phyloP scores from a whole-genome alignment of 2,329 filamentous ascomycete genomes.

The Calonectria pseudoreteaudii region DNA sequence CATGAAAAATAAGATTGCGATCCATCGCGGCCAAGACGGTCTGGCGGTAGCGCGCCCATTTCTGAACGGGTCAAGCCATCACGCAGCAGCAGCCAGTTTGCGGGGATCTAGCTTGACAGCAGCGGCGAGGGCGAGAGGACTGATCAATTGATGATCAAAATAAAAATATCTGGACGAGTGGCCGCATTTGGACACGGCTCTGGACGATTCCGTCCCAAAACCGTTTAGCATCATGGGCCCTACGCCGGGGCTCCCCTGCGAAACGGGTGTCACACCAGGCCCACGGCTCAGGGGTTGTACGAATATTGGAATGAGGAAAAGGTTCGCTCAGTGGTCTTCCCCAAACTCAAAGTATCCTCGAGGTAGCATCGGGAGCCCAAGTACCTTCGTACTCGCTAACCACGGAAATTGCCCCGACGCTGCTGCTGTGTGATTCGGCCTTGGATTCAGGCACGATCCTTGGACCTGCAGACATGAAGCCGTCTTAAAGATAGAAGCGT shows the following conservation, averaged over 20 bases:
- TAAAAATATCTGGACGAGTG: neutral
- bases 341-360: neutral
- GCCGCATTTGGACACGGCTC: neutral
- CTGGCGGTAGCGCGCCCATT: neutral
- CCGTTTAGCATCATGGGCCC: neutral
- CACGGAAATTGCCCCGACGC: neutral
- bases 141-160: neutral
- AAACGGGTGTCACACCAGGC: neutral
- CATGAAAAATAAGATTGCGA: conserved; percentile 2
- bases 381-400: conserved; percentile 4
- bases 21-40: neutral
- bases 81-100: neutral
- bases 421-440: neutral
- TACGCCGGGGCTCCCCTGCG: neutral
- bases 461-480: neutral
- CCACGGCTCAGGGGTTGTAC: neutral
- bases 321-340: neutral
- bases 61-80: neutral
- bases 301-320: conserved; percentile 4
- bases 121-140: neutral
- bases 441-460: neutral
- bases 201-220: neutral
- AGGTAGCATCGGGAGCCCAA: neutral
- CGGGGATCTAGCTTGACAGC: neutral
- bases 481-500: conserved; percentile 1